Percentiles rank a stretch among this genome's conserved stretches.
phyloP scores from a whole-genome alignment of 495 filamentous ascomycete species.

The Podospora tetraspora region DNA sequence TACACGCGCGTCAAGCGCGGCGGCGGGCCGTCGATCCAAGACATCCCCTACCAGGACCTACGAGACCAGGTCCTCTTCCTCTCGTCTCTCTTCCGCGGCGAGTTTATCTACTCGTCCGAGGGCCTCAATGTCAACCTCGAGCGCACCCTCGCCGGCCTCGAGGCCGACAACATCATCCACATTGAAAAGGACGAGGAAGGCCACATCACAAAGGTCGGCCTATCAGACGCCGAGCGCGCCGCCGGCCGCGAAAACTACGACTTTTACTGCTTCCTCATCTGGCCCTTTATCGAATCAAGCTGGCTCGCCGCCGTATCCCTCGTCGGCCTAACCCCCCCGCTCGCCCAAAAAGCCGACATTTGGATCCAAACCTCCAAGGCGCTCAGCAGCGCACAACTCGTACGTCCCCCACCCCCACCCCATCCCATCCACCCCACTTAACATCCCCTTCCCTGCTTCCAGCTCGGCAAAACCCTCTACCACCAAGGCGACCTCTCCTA shows the following conservation, averaged over 20 bases:
- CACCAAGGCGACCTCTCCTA: constrained; percentile 96
- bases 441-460: constrained; percentile 5
- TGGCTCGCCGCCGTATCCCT: constrained; percentile 89
- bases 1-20: constrained; percentile 87
- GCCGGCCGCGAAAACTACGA: constrained; percentile 89
- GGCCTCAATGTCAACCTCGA: constrained; percentile 74
- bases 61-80: constrained; percentile 78
- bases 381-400: constrained; percentile 77
- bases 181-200: constrained; percentile 54
- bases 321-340: constrained; percentile 75
- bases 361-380: constrained; percentile 76
- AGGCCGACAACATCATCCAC: constrained; percentile 73
- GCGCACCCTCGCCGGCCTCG: constrained; percentile 68
- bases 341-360: constrained; percentile 51
- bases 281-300: constrained; percentile 91
- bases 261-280: constrained; percentile 97
- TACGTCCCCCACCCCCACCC: constrained; percentile 33
- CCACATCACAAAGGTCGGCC: constrained; percentile 58
- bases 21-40: constrained; percentile 72
- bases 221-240: constrained; percentile 68
- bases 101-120: constrained; percentile 93
- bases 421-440: constrained; percentile 14
- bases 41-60: constrained; percentile 67
- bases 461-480: constrained; percentile 95
- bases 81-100: constrained; percentile 86